These are phyloP conservation scores for Sphagnum fallax DNA, from an alignment of 228 moss, liverwort and hornwort genomes.

Conservation along the genomic window DNA sequence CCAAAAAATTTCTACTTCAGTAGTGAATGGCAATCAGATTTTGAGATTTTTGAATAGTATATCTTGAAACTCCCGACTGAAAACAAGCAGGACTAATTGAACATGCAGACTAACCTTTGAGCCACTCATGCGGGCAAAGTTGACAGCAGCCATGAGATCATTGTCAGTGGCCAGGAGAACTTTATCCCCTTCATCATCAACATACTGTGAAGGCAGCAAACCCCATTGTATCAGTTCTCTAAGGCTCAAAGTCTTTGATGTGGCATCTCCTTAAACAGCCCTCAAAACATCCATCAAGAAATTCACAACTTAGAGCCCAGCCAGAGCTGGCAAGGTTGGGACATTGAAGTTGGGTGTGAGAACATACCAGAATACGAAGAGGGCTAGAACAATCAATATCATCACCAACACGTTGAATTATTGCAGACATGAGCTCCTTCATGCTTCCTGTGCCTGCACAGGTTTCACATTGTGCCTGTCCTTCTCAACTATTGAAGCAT, in stretches of 20 bases:
- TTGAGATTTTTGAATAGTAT: not conserved
- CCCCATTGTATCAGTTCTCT: not conserved
- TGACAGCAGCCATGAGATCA: slow-evolving; percentile 91
- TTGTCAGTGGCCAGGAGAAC: slow-evolving; percentile 86
- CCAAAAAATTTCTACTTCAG: too few species aligned
- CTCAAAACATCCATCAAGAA: not conserved
- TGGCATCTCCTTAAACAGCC: not conserved
- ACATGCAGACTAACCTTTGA: slow-evolving; percentile 57
- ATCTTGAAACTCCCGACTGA: too few species aligned
- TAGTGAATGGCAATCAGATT: not conserved
- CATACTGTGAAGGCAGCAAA: slow-evolving; percentile 60
- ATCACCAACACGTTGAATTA: slow-evolving; percentile 91
- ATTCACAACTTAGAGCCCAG: not conserved
- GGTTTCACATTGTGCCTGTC: not conserved
- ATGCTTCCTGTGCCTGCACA: slow-evolving; percentile 93
- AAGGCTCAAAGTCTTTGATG: not conserved
- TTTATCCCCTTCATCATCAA: slow-evolving; percentile 96
- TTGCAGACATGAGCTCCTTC: slow-evolving; percentile 95
- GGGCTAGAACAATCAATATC: slow-evolving; percentile 78
- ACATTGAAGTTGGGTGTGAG: not conserved
- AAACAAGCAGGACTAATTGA: not conserved
- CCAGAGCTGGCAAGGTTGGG: not conserved
- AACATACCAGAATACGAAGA: slow-evolving; percentile 80
- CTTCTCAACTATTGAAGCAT: too few species aligned
- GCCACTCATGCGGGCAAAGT: slow-evolving; percentile 81